A percentile compares a stretch with the other conserved stretches of the same genome.
Conservation (phyloP, 352 stramenopile genomes). For the Pythium phragmiticola region DNA sequence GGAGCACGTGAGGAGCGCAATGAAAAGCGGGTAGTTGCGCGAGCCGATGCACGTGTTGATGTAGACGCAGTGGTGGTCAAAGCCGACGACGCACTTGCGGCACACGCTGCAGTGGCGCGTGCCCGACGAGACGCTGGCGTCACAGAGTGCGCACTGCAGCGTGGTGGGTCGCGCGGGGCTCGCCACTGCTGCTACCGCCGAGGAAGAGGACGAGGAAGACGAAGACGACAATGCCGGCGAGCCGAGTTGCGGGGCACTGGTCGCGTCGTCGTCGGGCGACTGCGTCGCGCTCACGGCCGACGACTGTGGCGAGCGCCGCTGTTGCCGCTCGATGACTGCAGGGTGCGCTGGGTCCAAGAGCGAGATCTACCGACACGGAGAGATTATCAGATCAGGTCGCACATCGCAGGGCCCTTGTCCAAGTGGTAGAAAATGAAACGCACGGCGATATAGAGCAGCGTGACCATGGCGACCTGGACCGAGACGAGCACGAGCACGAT, state of each 20-base stretch:
- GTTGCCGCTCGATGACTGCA: constrained; percentile 25
- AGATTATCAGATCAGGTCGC: background rate
- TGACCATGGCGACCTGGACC: constrained; percentile 40
- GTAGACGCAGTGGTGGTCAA: constrained; percentile 96
- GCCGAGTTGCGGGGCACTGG: background rate
- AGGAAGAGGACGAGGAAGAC: constrained; percentile 10
- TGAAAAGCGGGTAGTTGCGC: constrained; percentile 65
- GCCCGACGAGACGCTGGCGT: constrained; percentile 35
- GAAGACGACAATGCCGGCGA: constrained; percentile 9
- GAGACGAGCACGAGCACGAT: constrained; percentile 44
- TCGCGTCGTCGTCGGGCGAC: constrained; percentile 10
- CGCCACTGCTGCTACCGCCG: background rate
- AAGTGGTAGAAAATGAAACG: background rate
- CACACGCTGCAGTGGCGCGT: constrained; percentile 91
- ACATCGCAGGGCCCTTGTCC: background rate
- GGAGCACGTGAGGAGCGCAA: constrained; percentile 52
- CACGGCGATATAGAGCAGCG: constrained; percentile 34
- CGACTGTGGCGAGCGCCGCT: background rate
- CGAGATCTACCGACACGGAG: constrained; percentile 39
- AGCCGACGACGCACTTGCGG: constrained; percentile 92
- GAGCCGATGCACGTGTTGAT: constrained; percentile 93
- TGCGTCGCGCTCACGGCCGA: constrained; percentile 15
- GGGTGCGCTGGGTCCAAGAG: constrained; percentile 43
- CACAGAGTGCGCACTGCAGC: constrained; percentile 39
- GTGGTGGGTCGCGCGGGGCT: constrained; percentile 11